Conservation (phyloP, 768 basidiomycete species). For the Dioszegia crocea region DNA sequence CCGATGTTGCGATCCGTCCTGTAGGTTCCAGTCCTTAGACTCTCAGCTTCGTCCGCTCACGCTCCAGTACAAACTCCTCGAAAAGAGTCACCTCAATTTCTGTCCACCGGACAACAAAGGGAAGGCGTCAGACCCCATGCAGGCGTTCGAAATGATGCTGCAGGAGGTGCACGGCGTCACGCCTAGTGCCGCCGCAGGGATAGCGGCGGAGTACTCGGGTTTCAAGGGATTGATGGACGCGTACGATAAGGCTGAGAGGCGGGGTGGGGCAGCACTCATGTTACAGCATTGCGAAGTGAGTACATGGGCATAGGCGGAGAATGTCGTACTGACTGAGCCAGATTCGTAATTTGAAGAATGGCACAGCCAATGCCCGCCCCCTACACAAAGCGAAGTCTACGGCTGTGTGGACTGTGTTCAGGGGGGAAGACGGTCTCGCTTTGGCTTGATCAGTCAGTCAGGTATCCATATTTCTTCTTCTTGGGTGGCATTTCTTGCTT, state of each 20-base stretch:
- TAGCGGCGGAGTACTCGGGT: conserved; percentile 32
- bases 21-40: conserved; percentile 19
- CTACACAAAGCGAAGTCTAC: conserved; percentile 36
- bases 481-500: neutral
- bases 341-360: conserved; percentile 33
- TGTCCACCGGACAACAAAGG: conserved; percentile 29
- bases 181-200: conserved; percentile 35
- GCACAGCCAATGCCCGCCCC: conserved; percentile 27
- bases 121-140: conserved; percentile 26
- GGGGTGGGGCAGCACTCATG: conserved; percentile 31
- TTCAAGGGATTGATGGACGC: conserved; percentile 44
- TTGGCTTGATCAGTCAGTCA: conserved; percentile 20
- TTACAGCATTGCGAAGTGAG: conserved; percentile 43
- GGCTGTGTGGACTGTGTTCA: conserved; percentile 31
- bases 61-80: conserved; percentile 40
- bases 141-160: conserved; percentile 46
- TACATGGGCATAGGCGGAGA: neutral
- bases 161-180: conserved; percentile 48
- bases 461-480: neutral
- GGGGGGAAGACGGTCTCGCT: conserved; percentile 39
- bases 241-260: conserved; percentile 40
- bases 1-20: conserved; percentile 43
- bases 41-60: neutral
- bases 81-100: conserved; percentile 46
- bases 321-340: neutral